Conservation (phyloP, 495 filamentous ascomycete species). For the Podospora anserina region DNA sequence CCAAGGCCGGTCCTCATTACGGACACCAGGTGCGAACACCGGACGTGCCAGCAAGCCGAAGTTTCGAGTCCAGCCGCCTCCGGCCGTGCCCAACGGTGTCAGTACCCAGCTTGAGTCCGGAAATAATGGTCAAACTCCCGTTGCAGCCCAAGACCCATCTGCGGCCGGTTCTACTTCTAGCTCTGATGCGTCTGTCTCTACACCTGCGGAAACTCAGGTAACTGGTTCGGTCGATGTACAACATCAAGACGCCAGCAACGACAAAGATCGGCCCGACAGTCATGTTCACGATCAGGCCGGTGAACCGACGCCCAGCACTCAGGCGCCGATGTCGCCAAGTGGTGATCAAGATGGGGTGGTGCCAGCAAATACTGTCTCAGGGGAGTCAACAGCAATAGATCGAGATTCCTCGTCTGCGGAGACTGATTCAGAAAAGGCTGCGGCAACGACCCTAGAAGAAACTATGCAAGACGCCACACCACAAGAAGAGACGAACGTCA, state of each 20-base stretch:
- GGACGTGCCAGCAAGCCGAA: background rate
- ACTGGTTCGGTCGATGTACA: background rate
- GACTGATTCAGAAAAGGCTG: background rate
- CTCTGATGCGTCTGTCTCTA: background rate
- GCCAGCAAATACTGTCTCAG: background rate
- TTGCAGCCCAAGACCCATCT: background rate
- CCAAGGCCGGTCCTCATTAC: background rate
- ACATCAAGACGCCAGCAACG: background rate
- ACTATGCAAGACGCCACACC: background rate
- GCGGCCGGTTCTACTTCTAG: background rate
- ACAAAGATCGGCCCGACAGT: background rate
- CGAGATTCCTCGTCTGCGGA: background rate
- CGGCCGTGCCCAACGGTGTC: background rate
- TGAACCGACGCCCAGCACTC: background rate
- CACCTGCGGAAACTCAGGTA: background rate
- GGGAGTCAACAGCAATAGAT: background rate
- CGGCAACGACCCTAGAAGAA: background rate
- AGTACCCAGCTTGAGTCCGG: background rate
- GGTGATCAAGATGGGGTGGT: background rate
- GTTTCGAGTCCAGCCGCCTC: background rate
- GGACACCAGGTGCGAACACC: background rate
- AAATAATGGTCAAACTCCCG: background rate
- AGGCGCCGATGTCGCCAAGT: background rate
- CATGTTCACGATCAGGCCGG: background rate
- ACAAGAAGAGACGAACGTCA: background rate